Evolutionary conservation across 305 asterid genomes (phyloP), one percentile per base, ranked within the genome.

Genomic region (Withania somnifera): DNA sequence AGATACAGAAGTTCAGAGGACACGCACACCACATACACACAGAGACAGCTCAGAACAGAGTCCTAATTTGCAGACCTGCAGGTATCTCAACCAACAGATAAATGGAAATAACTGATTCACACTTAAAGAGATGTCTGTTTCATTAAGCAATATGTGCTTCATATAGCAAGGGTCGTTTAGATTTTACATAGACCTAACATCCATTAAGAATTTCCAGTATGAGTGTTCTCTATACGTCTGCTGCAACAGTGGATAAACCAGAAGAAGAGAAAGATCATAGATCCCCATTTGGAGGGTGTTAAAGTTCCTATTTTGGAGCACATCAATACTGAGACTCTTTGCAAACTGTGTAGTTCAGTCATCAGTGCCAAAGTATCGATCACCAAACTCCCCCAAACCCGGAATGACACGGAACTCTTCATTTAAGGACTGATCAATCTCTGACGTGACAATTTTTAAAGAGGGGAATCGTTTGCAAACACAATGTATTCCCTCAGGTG

Each of bases 311-410:
- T 51, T 17, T 13, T 17, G 58, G n/a, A 30, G 63, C 80, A 76
- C 30, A 28, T 28, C 63, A 75, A 75, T 30, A 54, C 10, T 28
- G 10, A 69, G 38, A 9, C 47, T 50, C 28, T 28, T 17, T 17
- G 80, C 63, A 75, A 32, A 75, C 26, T 51, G 61, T 28, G 45
- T 6, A 17, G 61, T 51, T 90, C 90, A 92, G 85, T 96, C 98
- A 82, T 95, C 99, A 36, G 98, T 94, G 88, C 98, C 99, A 75
- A 96, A 96, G 85, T 96, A 96, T 56, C 99, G 95, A 84, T 96
- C 99, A 11, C 99, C 99, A 79, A 96, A 96, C 83, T 96, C 98
- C 45, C 99, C 99, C 95, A 94, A 42, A 34, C 99, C 98, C 1
- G 98, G 98, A 67, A 96, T 91, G 82, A 96, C 99, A 5, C 98